phyloP scores from a whole-genome alignment of 169 alveolate genomes.

The Eimeria tenella region DNA sequence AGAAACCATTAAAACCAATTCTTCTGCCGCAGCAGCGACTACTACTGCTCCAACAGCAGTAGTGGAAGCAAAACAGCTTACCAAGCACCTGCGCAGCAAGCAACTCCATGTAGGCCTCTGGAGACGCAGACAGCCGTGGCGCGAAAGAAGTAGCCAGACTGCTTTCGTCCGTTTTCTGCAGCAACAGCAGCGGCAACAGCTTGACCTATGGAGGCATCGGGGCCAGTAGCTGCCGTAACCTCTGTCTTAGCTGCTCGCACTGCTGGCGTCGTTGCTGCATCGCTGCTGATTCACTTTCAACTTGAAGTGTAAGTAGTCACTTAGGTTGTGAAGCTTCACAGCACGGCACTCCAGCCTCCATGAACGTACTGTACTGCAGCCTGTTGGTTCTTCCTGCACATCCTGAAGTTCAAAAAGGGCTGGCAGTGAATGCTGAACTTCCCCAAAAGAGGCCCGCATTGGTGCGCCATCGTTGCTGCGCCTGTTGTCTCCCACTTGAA shows the following conservation, averaged over 20 bases:
- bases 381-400: neutral
- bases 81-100: slow-evolving; percentile 16
- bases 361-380: neutral
- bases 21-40: neutral
- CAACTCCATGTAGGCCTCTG: slow-evolving; percentile 25
- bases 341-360: neutral
- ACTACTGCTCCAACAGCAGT: slow-evolving; percentile 29
- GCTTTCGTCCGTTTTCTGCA: neutral
- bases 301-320: no score
- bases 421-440: neutral
- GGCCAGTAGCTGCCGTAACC: neutral
- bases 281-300: no score
- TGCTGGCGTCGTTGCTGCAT: neutral
- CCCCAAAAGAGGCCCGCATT: neutral
- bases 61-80: neutral
- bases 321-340: neutral
- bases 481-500: neutral
- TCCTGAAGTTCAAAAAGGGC: neutral
- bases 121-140: neutral
- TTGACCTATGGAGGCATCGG: neutral
- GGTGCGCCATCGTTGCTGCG: neutral
- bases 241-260: neutral
- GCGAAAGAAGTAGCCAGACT: neutral
- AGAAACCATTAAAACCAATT: neutral
- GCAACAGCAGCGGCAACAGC: slow-evolving; percentile 11